Conservation (phyloP, 2,329 filamentous ascomycete species). For the Penicillium hordei region DNA sequence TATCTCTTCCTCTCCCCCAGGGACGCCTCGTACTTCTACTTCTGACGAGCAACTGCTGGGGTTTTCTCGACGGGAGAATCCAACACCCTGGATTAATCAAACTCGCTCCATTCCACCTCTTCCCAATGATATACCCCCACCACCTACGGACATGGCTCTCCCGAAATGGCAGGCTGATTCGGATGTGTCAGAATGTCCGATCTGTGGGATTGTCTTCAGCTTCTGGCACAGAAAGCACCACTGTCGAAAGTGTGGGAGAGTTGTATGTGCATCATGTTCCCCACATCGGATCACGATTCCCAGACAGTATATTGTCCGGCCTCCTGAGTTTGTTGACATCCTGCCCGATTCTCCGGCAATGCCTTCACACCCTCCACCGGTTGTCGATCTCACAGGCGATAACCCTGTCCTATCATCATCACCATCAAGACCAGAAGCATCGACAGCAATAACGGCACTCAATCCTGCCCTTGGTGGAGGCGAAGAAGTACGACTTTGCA, state of each 20-base stretch:
- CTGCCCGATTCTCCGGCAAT: constrained; percentile 44
- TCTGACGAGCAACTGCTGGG: not conserved
- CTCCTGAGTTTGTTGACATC: constrained; percentile 52
- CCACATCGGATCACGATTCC: constrained; percentile 95
- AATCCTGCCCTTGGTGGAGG: constrained; percentile 61
- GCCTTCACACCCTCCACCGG: constrained; percentile 42
- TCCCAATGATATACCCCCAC: not conserved
- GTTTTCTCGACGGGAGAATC: not conserved
- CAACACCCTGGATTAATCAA: constrained; percentile 10
- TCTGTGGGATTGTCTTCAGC: constrained; percentile 76
- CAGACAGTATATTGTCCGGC: constrained; percentile 85
- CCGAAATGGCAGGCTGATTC: constrained; percentile 87
- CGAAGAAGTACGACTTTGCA: constrained; percentile 68
- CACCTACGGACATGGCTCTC: constrained; percentile 35
- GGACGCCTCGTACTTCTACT: not conserved
- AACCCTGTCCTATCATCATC: constrained; percentile 27
- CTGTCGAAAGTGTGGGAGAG: constrained; percentile 91
- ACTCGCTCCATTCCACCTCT: not conserved
- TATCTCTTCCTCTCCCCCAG: constrained; percentile 33
- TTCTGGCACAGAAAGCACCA: constrained; percentile 90
- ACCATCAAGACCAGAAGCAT: constrained; percentile 13
- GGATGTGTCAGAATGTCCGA: constrained; percentile 79
- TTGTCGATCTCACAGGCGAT: constrained; percentile 50
- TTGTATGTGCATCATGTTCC: constrained; percentile 86
- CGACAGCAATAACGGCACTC: constrained; percentile 9